These are phyloP conservation scores for Tolypocladium pustulatum DNA, from an alignment of 2,329 filamentous ascomycete genomes.

Conservation along the genomic window DNA sequence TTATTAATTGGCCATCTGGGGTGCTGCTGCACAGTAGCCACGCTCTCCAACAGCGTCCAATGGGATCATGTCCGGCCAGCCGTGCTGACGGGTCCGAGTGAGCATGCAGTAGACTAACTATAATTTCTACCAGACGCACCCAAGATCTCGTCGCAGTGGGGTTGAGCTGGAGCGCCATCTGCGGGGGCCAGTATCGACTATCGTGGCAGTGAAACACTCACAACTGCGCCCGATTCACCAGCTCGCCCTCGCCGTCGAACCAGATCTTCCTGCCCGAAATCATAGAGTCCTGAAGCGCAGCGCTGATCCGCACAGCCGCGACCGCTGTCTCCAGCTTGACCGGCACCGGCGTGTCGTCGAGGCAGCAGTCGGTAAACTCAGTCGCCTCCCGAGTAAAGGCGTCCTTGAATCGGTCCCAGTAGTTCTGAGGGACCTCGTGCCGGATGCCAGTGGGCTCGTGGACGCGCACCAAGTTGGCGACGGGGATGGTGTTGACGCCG, in stretches of 20 bases:
- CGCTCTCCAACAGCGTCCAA: neutral
- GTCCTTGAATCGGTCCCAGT: constrained; percentile 51
- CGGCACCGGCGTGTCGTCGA: constrained; percentile 44
- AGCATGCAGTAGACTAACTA: neutral
- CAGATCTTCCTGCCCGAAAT: constrained; percentile 43
- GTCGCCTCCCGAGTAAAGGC: constrained; percentile 55
- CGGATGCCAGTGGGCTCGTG: constrained; percentile 36
- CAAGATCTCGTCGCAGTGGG: neutral
- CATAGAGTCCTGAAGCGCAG: constrained; percentile 46
- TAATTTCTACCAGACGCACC: neutral
- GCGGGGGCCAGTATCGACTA: neutral
- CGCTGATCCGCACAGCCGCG: constrained; percentile 49
- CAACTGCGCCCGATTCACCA: constrained; percentile 2
- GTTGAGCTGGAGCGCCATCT: neutral
- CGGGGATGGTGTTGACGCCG: constrained; percentile 47
- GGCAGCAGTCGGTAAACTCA: constrained; percentile 48
- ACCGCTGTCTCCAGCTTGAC: constrained; percentile 48
- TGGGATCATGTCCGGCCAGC: neutral
- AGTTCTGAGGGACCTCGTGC: constrained; percentile 49
- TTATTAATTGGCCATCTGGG: neutral
- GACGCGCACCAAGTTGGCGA: constrained; percentile 41
- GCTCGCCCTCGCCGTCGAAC: constrained; percentile 33
- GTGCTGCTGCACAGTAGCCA: neutral
- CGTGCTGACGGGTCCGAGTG: neutral
- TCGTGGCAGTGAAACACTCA: too few species aligned